These are phyloP conservation scores for Hirschioporus abietinus DNA, from an alignment of 768 basidiomycete genomes.

Conservation along the genomic window DNA sequence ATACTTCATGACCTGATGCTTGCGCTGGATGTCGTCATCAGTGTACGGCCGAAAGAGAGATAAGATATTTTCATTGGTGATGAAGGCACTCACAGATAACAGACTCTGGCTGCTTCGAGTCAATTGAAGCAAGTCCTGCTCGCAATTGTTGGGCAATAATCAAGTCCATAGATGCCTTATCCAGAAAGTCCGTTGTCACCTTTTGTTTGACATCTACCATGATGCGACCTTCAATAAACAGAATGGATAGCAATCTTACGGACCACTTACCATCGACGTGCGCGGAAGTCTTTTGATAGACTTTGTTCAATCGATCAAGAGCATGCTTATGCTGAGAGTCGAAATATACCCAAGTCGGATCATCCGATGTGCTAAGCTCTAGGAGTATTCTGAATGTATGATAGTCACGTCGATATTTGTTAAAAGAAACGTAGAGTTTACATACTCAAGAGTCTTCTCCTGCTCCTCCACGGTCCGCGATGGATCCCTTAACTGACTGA, in stretches of 20 bases:
- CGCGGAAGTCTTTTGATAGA: constrained; percentile 48
- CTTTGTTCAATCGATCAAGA: constrained; percentile 64
- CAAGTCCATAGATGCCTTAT: constrained; percentile 34
- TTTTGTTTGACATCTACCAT: constrained; percentile 43
- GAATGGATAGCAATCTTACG: constrained; percentile 3
- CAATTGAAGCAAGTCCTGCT: constrained; percentile 51
- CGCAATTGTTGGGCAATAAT: constrained; percentile 55
- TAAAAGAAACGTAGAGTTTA: no score
- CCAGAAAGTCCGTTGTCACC: constrained; percentile 27
- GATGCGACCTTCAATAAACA: constrained; percentile 6
- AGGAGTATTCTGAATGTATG: constrained; percentile 61
- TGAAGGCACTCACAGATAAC: constrained; percentile 44
- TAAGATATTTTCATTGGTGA: constrained; percentile 5
- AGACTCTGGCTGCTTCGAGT: constrained; percentile 56
- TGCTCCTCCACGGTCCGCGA: constrained; percentile 84
- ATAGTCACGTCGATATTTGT: no score
- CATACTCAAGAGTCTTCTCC: constrained; percentile 91
- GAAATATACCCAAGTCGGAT: constrained; percentile 94
- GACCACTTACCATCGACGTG: constrained; percentile 43
- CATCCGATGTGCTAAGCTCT: constrained; percentile 81
- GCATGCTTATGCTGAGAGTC: constrained; percentile 90
- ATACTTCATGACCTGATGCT: constrained; percentile 68
- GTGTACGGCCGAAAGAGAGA: not conserved
- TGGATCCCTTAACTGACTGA: constrained; percentile 77
- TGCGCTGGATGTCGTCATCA: constrained; percentile 41